Percentiles rank a stretch among this genome's conserved stretches.
Conservation (phyloP, 208 protist genomes). For the Vickermania spadyakhi region DNA sequence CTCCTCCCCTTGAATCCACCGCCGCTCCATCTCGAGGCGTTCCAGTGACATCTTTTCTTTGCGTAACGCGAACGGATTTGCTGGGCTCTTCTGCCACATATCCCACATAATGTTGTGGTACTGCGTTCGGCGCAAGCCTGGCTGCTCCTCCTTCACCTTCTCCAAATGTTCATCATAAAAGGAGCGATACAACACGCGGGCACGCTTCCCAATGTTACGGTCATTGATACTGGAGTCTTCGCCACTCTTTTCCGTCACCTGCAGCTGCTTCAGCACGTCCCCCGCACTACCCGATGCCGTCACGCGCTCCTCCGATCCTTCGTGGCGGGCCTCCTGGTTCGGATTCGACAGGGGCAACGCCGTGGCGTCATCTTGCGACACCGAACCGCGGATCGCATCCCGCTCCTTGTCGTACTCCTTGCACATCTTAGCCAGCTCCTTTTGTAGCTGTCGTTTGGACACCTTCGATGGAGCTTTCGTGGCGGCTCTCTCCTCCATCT, state of each 20-base stretch:
- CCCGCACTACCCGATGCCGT: slow-evolving; percentile 29
- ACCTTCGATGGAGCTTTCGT: slow-evolving; percentile 65
- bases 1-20: slow-evolving; percentile 62
- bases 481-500: slow-evolving; percentile 57
- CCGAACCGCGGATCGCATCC: slow-evolving; percentile 16
- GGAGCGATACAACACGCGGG: slow-evolving; percentile 67
- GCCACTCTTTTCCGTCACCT: slow-evolving; percentile 15
- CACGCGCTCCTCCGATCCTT: slow-evolving; percentile 10
- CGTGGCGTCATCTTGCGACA: slow-evolving; percentile 14
- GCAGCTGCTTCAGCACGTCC: slow-evolving; percentile 33
- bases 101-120: slow-evolving; percentile 87
- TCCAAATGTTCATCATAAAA: slow-evolving; percentile 69
- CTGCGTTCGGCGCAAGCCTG: slow-evolving; percentile 68
- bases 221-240: slow-evolving; percentile 22
- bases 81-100: slow-evolving; percentile 75
- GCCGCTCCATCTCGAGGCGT: slow-evolving; percentile 55
- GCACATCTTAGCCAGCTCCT: slow-evolving; percentile 80
- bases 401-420: slow-evolving; percentile 69
- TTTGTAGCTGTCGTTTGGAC: slow-evolving; percentile 64
- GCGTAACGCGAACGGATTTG: slow-evolving; percentile 83
- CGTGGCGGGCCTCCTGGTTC: slow-evolving; percentile 19
- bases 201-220: slow-evolving; percentile 78
- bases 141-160: slow-evolving; percentile 60
- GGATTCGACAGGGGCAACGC: slow-evolving; percentile 15
- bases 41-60: slow-evolving; percentile 45